phyloP scores from a whole-genome alignment of 2,329 filamentous ascomycete species.

The Aspergillus fumigatiaffinis region DNA sequence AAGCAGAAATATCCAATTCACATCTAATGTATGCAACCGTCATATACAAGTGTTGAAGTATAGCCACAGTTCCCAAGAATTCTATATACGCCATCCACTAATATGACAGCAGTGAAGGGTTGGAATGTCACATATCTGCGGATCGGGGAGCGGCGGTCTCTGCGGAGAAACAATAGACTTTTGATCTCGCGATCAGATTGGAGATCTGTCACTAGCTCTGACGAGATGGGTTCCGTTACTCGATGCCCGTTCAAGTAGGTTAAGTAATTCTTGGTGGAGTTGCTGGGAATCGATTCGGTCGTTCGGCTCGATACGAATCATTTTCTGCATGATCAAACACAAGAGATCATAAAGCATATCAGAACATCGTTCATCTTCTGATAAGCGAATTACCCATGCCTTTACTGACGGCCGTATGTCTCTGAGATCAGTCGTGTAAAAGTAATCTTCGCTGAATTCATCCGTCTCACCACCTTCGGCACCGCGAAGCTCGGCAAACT shows the following conservation, averaged over 20 bases:
- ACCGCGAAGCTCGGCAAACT: slow-evolving; percentile 5
- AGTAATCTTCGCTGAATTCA: slow-evolving; percentile 2
- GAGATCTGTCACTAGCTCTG: neutral
- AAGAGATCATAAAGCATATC: neutral
- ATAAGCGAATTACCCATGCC: slow-evolving; percentile 2
- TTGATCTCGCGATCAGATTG: neutral
- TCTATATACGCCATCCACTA: neutral
- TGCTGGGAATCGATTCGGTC: neutral
- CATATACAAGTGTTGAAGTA: neutral
- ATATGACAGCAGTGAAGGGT: neutral
- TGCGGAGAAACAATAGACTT: neutral
- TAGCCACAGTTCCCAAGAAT: neutral
- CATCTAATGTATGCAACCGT: neutral
- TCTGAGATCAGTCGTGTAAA: slow-evolving; percentile 3
- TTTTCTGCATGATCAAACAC: neutral
- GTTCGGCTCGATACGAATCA: neutral
- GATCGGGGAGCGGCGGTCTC: neutral
- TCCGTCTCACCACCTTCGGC: neutral
- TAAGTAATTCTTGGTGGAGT: neutral
- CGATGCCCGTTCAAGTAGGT: neutral
- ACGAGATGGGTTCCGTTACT: neutral
- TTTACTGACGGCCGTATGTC: slow-evolving; percentile 2
- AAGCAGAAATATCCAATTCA: neutral
- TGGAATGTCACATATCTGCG: neutral
- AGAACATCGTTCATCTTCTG: neutral